Evolutionary conservation across 495 filamentous ascomycete genomes (phyloP), one percentile per base, ranked within the genome.

Genomic region (Oidiodendron maius): DNA sequence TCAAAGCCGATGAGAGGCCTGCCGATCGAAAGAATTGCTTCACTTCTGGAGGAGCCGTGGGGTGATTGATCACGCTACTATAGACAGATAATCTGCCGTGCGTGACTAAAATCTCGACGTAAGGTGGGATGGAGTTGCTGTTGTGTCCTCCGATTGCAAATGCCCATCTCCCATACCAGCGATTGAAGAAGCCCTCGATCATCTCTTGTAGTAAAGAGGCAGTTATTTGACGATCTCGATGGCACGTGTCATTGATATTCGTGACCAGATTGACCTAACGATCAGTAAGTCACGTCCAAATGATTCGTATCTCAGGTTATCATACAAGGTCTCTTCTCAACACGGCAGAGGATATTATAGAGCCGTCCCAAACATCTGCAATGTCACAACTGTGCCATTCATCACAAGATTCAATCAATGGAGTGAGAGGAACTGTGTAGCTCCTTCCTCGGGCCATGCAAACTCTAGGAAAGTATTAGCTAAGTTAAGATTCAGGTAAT

Each of bases 61-160:
- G 79, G 52, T 87, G 82, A 58, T 87, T 87, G 58, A 87, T 86
- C 11, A 87, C 81, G 42, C 76, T 77, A 40, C 79, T 77, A 60
- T 86, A 86, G n/a, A 82, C 82, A 21, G 83, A 86, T 16, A 87
- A 59, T 36, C 79, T 74, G 22, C 82, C 85, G 57, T 87, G 83
- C 3, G 76, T 83, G n/a, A 83, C 77, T 12, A 87, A 66, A 40
- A 87, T 87, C 44, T 86, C 81, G 21, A 87, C 83, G 50, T 87
- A 87, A 1, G 83, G 83, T 3, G 83, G 83, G 11, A 86, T 71
- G 8, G 4, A 41, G 67, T 60, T 67, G 76, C 75, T 64, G 46
- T 71, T 71, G 9, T 74, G 74, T 43, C 74, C 74, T 15, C 79
- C 77, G 52, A 82, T 81, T 16, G 73, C 71, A 17, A 74, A 64